Conservation (phyloP, 805 yeast species). For the Pichia membranifaciens region DNA sequence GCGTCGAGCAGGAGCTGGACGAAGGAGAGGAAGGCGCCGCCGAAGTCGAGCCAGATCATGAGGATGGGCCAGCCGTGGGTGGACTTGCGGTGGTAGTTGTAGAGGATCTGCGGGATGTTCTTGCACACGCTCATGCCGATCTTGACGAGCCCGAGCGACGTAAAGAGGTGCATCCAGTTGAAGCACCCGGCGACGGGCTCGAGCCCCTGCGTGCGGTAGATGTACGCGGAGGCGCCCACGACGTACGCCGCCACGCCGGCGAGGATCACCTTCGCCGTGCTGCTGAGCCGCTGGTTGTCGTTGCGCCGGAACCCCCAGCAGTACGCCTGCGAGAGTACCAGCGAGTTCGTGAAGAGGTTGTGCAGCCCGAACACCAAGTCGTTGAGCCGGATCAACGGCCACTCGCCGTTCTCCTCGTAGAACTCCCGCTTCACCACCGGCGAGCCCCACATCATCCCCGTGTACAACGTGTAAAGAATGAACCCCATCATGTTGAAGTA, state of each 20-base stretch:
- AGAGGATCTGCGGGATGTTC: conserved; percentile 31
- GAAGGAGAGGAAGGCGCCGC: conserved; percentile 29
- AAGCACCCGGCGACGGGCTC: conserved; percentile 13
- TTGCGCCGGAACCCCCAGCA: conserved; percentile 31
- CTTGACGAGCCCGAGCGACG: conserved; percentile 30
- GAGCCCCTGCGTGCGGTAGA: conserved; percentile 12
- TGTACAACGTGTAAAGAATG: conserved; percentile 27
- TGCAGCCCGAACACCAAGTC: conserved; percentile 31
- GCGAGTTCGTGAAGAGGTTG: conserved; percentile 24
- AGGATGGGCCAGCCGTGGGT: conserved; percentile 36
- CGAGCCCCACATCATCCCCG: conserved; percentile 21
- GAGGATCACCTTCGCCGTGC: conserved; percentile 20
- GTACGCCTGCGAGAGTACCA: conserved; percentile 30
- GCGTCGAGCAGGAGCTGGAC: conserved; percentile 30
- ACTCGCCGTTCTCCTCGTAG: conserved; percentile 21
- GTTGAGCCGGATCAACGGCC: conserved; percentile 28
- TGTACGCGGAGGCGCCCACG: conserved; percentile 11
- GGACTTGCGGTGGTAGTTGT: conserved; percentile 31
- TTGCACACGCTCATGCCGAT: conserved; percentile 31
- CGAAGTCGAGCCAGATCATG: conserved; percentile 31
- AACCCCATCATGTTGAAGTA: conserved; percentile 32
- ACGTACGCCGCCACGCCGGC: conserved; percentile 15
- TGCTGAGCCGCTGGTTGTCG: conserved; percentile 27
- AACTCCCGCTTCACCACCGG: conserved; percentile 26
- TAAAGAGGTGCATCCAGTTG: conserved; percentile 31